Conservation (phyloP, 176 grass and related monocot species). For the Echinochloa phyllopogon region DNA sequence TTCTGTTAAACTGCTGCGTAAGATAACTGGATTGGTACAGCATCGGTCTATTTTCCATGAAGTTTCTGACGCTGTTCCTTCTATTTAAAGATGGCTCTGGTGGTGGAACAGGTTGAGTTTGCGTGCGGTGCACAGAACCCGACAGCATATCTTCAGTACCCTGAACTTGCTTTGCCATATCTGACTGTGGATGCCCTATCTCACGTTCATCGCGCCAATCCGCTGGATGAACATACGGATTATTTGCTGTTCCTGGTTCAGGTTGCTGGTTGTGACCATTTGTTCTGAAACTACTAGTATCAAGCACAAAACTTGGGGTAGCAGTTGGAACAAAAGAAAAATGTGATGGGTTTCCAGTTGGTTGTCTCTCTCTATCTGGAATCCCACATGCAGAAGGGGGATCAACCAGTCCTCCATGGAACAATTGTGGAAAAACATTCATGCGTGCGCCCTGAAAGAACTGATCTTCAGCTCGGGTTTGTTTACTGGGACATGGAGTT, state of each 20-base stretch:
- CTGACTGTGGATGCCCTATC: slow-evolving; percentile 15
- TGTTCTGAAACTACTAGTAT: slow-evolving; percentile 33
- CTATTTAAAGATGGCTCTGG: slow-evolving; percentile 48
- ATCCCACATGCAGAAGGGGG: slow-evolving; percentile 27
- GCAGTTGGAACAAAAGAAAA: slow-evolving; percentile 39
- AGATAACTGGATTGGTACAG: slow-evolving; percentile 43
- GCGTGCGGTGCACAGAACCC: slow-evolving; percentile 10
- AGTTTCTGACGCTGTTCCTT: slow-evolving; percentile 32
- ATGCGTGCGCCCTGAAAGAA: slow-evolving; percentile 16
- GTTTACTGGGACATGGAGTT: slow-evolving; percentile 43
- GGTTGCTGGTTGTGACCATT: slow-evolving; percentile 37
- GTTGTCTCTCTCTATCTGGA: slow-evolving; percentile 32
- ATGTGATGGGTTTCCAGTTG: slow-evolving; percentile 40
- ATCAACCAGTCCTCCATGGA: slow-evolving; percentile 26
- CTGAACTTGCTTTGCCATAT: slow-evolving; percentile 42
- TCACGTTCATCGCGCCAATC: slow-evolving; percentile 32
- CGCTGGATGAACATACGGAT: slow-evolving; percentile 26
- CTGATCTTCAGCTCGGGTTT: slow-evolving; percentile 45
- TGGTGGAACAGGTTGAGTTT: slow-evolving; percentile 41
- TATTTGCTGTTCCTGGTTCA: slow-evolving; percentile 49
- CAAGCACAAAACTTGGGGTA: slow-evolving; percentile 33
- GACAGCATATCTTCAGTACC: slow-evolving; percentile 31
- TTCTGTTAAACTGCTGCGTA: slow-evolving; percentile 36
- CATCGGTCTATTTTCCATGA: slow-evolving; percentile 42
- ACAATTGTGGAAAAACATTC: slow-evolving; percentile 35